phyloP scores from a whole-genome alignment of 257 asterid species.

The Lavandula angustifolia region DNA sequence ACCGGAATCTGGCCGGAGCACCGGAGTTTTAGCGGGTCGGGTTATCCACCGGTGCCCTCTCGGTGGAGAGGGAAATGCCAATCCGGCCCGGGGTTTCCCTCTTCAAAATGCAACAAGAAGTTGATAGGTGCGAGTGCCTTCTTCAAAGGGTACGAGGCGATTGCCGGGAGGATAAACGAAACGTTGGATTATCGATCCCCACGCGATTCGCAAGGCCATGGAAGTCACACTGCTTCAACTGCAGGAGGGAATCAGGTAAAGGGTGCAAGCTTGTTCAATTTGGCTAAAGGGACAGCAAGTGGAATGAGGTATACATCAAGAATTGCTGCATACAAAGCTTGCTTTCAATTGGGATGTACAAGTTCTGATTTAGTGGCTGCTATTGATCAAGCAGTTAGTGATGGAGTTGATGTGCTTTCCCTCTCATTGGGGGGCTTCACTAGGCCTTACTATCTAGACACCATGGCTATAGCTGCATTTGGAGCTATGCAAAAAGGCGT shows the following conservation, averaged over 20 bases:
- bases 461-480: slow-evolving; percentile 63
- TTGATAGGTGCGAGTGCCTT: slow-evolving; percentile 61
- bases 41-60: slow-evolving; percentile 44
- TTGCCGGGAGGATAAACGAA: slow-evolving; percentile 54
- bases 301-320: slow-evolving; percentile 64
- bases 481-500: slow-evolving; percentile 63
- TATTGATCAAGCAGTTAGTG: slow-evolving; percentile 61
- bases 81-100: slow-evolving; percentile 43
- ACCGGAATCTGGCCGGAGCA: slow-evolving; percentile 88
- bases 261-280: slow-evolving; percentile 51
- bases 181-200: slow-evolving; percentile 60
- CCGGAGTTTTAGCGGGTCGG: slow-evolving; percentile 49
- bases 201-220: slow-evolving; percentile 74
- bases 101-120: slow-evolving; percentile 63
- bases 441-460: slow-evolving; percentile 49
- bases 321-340: slow-evolving; percentile 73
- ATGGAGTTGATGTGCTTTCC: slow-evolving; percentile 68
- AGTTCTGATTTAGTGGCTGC: slow-evolving; percentile 70
- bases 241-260: slow-evolving; percentile 59
- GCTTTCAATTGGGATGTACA: slow-evolving; percentile 56
- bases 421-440: slow-evolving; percentile 64
- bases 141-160: slow-evolving; percentile 61
- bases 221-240: slow-evolving; percentile 73
- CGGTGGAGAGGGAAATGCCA: slow-evolving; percentile 69
- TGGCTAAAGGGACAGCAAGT: slow-evolving; percentile 64